Conservation (phyloP, 1,284 basidiomycete genomes). For the Leccinum pachyderme region DNA sequence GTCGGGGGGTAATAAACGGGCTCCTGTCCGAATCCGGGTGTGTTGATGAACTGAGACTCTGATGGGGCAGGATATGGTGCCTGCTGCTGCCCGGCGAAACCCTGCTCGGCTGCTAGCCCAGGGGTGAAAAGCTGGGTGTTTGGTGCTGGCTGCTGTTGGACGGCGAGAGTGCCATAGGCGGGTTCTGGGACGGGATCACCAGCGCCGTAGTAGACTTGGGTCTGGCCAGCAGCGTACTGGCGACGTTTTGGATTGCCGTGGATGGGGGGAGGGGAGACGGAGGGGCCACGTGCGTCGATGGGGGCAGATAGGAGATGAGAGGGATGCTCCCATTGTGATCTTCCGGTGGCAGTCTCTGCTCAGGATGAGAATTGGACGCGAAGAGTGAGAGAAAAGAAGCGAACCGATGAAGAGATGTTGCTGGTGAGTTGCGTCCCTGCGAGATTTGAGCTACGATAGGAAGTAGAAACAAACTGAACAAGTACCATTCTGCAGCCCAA, state of each 20-base stretch:
- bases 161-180: constrained; percentile 34
- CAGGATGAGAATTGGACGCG: constrained; percentile 9
- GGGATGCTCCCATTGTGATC: constrained; percentile 67
- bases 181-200: constrained; percentile 43
- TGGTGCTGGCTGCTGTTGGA: constrained; percentile 42
- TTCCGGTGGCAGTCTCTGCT: constrained; percentile 54
- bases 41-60: constrained; percentile 62
- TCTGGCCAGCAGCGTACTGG: constrained; percentile 89
- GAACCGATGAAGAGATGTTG: constrained; percentile 82
- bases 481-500: constrained; percentile 86
- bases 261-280: constrained; percentile 39
- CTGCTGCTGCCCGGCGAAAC: constrained; percentile 58
- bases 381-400: constrained; percentile 14
- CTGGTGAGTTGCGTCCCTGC: constrained; percentile 79
- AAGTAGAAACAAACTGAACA: neutral
- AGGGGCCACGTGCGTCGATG: constrained; percentile 38
- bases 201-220: constrained; percentile 78
- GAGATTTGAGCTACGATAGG: constrained; percentile 5
- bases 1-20: constrained; percentile 52
- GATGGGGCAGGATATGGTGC: constrained; percentile 46
- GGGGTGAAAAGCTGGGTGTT: constrained; percentile 82
- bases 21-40: constrained; percentile 44
- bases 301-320: constrained; percentile 36
- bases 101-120: constrained; percentile 65
- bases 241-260: constrained; percentile 61